Percentiles rank a stretch among this genome's conserved stretches.
These are phyloP conservation scores for Boletellus ananiceps DNA, from an alignment of 768 basidiomycete genomes.

Conservation along the genomic window DNA sequence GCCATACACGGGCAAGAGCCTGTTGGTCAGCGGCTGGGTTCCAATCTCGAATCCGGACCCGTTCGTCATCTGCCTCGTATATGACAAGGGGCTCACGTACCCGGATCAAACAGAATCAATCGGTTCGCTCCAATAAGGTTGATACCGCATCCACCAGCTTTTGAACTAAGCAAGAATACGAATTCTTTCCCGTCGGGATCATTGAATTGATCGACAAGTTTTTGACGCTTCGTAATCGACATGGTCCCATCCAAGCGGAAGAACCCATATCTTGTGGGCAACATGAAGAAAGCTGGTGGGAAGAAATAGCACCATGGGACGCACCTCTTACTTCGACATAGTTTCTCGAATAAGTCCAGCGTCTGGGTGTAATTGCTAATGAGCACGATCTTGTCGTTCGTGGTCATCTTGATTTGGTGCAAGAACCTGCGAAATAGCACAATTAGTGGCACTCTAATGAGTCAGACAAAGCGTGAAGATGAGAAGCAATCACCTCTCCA, in stretches of 20 bases:
- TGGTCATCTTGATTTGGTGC: constrained; percentile 73
- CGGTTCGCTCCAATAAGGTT: constrained; percentile 96
- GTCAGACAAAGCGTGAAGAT: background rate
- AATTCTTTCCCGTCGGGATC: constrained; percentile 91
- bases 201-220: constrained; percentile 95
- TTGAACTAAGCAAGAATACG: constrained; percentile 89
- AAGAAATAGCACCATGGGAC: constrained; percentile 10
- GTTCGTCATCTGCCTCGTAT: background rate
- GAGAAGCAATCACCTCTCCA: constrained; percentile 65
- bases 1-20: constrained; percentile 97
- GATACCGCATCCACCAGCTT: constrained; percentile 95
- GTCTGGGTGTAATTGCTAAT: constrained; percentile 98
- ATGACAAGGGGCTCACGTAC: constrained; percentile 35
- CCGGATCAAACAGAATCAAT: constrained; percentile 92
- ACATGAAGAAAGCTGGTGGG: background rate
- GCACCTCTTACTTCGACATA: constrained; percentile 82
- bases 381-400: constrained; percentile 91
- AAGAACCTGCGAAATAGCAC: constrained; percentile 57
- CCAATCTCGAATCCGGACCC: constrained; percentile 62
- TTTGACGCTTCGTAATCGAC: constrained; percentile 88
- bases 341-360: constrained; percentile 85
- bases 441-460: background rate
- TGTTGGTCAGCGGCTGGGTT: constrained; percentile 98
- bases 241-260: constrained; percentile 95
- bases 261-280: constrained; percentile 67